Base-by-base conservation (phyloP, 331 rosid species). In the Prunus yedoensis region DNA sequence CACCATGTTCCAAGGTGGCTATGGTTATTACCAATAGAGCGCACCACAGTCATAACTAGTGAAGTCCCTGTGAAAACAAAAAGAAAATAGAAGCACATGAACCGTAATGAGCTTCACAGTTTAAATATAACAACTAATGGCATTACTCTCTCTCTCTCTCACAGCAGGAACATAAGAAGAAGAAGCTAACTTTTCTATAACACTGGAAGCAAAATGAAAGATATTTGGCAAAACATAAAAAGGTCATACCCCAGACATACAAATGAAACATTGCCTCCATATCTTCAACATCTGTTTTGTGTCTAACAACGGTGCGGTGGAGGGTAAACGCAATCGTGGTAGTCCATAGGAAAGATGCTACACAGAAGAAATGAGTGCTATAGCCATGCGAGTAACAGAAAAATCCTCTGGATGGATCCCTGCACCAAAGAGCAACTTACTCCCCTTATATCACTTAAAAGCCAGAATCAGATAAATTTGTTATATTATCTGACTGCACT, bases 261-360 rank as follows among this genome's bases (percentile, higher is more conserved):
- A 95, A 89, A 85, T 95, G 99, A 86, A 88, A 95, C 89, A 92
- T 84, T 47, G 86, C 98, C 88, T 92, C 99, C 81, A 95, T 74
- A 86, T 95, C 99, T 79, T 95, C 99, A 74, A 95, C 97, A 81
- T 92, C 99, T 5, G 99, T 81, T 87, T 95, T 95, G 84, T 95
- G 98, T 78, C 83, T 85, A 52, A 95, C 99, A 77, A 92, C 99
- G 41, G 98, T 92, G 27, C 98, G 97, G 80, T 95, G 99, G 23
- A 95, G 94, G 78, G 99, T 95, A 77, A 95, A 95, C 56, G 99
- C 96, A 76, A 95, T 92, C 10, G 96, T 89, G 41, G 96, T 95
- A 45, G 99, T 95, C 99, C 99, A 95, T 17, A 95, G 85, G 92
- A 95, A 95, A 71, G 99, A 95, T 47, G 99, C 98, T 82, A 95